Evolutionary conservation across 495 filamentous ascomycete genomes (phyloP), one percentile per base, ranked within the genome.

Genomic region (Arthonia radiata): DNA sequence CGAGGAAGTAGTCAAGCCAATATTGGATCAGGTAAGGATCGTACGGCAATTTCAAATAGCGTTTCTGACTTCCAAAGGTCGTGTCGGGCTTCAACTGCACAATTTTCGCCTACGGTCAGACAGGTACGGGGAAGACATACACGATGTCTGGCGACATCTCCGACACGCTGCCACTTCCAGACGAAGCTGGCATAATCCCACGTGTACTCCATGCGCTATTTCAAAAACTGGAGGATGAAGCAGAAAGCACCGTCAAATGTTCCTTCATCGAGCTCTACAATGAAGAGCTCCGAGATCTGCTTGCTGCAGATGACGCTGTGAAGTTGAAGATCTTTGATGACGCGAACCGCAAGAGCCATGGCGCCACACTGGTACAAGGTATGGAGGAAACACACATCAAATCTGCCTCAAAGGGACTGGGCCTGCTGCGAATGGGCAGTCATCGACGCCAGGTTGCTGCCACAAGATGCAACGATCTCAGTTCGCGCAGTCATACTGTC

Each of bases 211-310:
- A 92, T 33, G 67, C 76, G 0, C 53, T 97, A 0, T 97, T 94
- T 43, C 54, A 58, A 35, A 81, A 77, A 43, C 61, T 97, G 1
- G 73, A 83, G 24, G 70, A 75, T 15, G 71, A 74, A n/a, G 63
- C 56, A 0, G 89, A 97, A 39, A 78, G 66, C 43, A 78, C 68
- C 7, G 83, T 97, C 29, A 92, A 93, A 40, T 93, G 83, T 53
- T 94, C 89, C 1, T 97, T 93, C 41, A 93, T 97, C 39, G 86
- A 97, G 43, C 53, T 97, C 2, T 97, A 97, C 47, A 97, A 97
- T 36, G 86, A 97, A 46, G 86, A 94, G 39, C 59, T 97, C 13
- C 73, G 80, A 2, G 86, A 97, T 44, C 44, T 97, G 15, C 60
- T 94, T 3, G 69, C 80, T 0, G 42, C 50, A 2, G 86, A 94